Evolutionary conservation across 139 green algal genomes (phyloP).

Genomic region (Trebouxia sp.): DNA sequence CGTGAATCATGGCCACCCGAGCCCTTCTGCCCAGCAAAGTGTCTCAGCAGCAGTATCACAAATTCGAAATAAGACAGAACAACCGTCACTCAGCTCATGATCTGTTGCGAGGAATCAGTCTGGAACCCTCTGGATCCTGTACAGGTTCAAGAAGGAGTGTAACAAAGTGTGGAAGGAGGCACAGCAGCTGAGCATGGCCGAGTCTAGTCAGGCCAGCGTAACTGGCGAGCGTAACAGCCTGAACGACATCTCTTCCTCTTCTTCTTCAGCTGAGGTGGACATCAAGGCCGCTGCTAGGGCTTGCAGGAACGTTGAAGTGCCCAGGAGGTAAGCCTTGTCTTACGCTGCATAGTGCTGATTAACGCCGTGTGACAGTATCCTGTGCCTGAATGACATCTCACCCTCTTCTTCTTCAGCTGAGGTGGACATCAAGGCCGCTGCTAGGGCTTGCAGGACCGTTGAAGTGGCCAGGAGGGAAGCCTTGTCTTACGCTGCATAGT

Average conservation of each 20-base stretch:
- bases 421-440: constrained; percentile 2
- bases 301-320: not conserved
- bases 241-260: not conserved
- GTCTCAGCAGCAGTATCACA: not conserved
- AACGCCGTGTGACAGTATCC: too few species aligned
- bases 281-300: not conserved
- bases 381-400: not conserved
- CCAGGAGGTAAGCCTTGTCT: not conserved
- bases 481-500: not conserved
- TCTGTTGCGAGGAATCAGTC: too few species aligned
- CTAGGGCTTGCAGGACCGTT: not conserved
- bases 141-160: constrained; percentile 16
- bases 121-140: too few species aligned
- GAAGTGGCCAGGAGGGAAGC: not conserved
- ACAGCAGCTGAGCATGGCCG: constrained; percentile 17
- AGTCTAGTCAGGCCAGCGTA: not conserved
- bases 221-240: not conserved
- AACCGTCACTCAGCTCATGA: too few species aligned
- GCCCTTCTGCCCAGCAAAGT: too few species aligned
- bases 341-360: not conserved
- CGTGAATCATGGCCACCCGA: too few species aligned
- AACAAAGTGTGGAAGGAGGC: constrained; percentile 22
- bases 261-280: not conserved
- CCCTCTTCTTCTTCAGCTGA: not conserved
- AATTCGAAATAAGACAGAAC: not conserved